Conservation (phyloP, 179 eudicot genomes). For the Actinidia arguta region DNA sequence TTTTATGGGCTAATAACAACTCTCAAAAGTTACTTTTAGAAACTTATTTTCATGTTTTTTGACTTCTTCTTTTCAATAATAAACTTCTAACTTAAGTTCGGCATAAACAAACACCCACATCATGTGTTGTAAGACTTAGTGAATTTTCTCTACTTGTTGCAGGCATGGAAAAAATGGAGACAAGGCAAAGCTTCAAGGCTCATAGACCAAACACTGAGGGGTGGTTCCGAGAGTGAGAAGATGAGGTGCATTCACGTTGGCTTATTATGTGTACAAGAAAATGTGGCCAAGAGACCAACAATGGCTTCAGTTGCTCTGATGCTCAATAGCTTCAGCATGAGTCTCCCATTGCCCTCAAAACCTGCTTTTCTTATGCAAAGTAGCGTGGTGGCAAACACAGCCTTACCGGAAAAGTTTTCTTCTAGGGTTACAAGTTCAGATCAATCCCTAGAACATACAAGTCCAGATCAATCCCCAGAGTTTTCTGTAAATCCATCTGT, state of each 20-base stretch:
- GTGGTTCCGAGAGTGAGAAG: neutral
- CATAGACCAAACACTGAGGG: neutral
- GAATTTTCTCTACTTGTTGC: neutral
- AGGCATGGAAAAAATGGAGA: constrained; percentile 21
- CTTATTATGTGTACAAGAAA: constrained; percentile 12
- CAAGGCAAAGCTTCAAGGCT: neutral
- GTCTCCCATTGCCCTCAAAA: constrained; percentile 8
- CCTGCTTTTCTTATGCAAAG: neutral
- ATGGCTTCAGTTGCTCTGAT: constrained; percentile 6
- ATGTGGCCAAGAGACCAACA: constrained; percentile 17
- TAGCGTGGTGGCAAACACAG: neutral
- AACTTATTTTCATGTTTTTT: no score
- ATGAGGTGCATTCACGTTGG: constrained; percentile 19
- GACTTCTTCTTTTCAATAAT: neutral
- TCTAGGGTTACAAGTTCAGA: neutral
- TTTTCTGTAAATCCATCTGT: neutral
- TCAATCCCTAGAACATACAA: neutral
- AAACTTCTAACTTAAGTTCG: neutral
- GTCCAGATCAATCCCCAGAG: no score
- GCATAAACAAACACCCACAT: neutral
- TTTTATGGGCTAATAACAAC: no score
- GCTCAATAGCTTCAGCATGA: constrained; percentile 1
- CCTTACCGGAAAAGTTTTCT: neutral
- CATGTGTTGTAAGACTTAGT: neutral
- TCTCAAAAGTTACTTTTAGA: no score